These are phyloP conservation scores for Carex pumila DNA, from an alignment of 176 grass and related monocot species.

Conservation along the genomic window DNA sequence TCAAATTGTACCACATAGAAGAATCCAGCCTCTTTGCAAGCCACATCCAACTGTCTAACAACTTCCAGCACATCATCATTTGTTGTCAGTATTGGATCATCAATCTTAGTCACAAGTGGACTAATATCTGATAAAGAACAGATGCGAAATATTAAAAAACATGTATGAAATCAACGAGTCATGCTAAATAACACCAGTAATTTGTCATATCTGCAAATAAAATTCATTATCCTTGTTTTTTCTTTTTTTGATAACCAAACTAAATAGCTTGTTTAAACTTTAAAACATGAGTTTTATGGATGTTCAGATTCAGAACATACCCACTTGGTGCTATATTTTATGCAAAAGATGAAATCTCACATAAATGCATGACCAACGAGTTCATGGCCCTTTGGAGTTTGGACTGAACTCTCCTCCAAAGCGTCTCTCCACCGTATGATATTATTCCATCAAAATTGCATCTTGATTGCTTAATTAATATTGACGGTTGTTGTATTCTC, in stretches of 20 bases:
- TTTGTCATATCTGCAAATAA: not conserved
- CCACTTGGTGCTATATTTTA: too few species aligned
- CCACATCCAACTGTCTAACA: slow-evolving; percentile 47
- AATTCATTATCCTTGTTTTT: not conserved
- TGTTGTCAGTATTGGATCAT: slow-evolving; percentile 38
- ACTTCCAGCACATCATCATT: slow-evolving; percentile 44
- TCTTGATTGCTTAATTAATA: too few species aligned
- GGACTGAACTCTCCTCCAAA: too few species aligned
- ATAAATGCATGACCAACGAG: too few species aligned
- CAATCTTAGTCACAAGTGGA: slow-evolving; percentile 62
- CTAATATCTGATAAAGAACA: slow-evolving; percentile 47
- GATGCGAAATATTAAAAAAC: not conserved
- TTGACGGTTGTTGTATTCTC: too few species aligned
- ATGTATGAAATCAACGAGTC: not conserved
- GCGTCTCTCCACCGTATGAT: too few species aligned
- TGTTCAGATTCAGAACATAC: not conserved
- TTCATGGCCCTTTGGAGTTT: too few species aligned
- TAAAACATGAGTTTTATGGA: not conserved
- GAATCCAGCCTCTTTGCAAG: slow-evolving; percentile 77
- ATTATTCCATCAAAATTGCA: too few species aligned
- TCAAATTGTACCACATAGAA: slow-evolving; percentile 93
- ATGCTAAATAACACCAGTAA: not conserved
- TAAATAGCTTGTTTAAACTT: not conserved
- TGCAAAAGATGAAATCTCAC: not conserved
- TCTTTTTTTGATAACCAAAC: not conserved